Percentiles rank a stretch among this genome's conserved stretches.
phyloP scores from a whole-genome alignment of 139 green algal species.

The Tetraselmis striata region DNA sequence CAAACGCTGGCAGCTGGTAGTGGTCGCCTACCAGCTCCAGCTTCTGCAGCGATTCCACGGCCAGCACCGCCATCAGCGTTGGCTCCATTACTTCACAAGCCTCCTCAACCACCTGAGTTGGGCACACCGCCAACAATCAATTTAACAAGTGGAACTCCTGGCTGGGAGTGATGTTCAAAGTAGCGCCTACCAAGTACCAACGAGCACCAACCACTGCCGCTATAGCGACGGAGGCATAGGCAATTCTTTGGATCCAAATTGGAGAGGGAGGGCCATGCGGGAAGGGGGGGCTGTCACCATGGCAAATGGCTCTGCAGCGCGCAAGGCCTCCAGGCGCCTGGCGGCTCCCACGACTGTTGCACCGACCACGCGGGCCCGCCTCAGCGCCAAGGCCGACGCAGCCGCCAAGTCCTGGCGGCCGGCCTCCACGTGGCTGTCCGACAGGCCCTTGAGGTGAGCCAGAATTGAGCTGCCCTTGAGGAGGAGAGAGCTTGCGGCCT shows the following conservation, averaged over 20 bases:
- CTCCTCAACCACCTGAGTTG: not conserved
- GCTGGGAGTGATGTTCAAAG: no score
- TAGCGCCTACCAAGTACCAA: no score
- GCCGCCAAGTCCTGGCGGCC: not conserved
- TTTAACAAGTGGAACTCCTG: no score
- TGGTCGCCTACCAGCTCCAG: slow-evolving; percentile 2
- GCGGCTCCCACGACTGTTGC: not conserved
- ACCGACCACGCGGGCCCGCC: not conserved
- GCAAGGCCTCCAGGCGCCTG: not conserved
- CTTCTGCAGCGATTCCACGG: not conserved
- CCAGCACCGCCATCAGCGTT: not conserved
- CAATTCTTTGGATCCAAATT: no score
- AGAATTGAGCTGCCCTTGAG: not conserved
- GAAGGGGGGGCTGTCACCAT: no score
- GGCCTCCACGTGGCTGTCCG: not conserved
- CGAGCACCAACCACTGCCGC: no score
- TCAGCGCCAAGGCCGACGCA: not conserved
- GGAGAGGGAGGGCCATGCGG: no score
- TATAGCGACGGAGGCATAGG: no score
- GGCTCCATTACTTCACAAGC: not conserved
- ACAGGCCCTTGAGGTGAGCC: not conserved
- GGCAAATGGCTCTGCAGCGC: not conserved
- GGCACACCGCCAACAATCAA: no score
- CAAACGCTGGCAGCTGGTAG: slow-evolving; percentile 8
- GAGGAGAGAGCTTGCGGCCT: not conserved